Percentiles rank a stretch among this genome's conserved stretches.
Conservation (phyloP, 176 grass and related monocot species). For the Hyparrhenia diplandra region DNA sequence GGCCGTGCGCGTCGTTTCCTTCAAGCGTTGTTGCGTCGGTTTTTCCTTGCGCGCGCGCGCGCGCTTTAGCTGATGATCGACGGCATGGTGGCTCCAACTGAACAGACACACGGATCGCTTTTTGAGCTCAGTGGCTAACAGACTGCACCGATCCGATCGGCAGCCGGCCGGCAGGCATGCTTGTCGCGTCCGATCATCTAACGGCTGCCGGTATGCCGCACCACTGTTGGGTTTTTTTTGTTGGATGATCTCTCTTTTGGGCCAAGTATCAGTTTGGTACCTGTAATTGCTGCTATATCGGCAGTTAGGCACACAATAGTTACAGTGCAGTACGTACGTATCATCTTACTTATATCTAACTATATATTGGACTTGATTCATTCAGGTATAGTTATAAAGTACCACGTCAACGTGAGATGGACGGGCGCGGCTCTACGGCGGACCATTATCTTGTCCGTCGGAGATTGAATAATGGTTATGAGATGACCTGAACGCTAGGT, state of each 20-base stretch:
- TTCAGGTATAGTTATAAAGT: not conserved
- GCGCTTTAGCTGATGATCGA: not conserved
- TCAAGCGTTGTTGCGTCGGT: not conserved
- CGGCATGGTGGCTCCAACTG: not conserved
- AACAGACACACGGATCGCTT: not conserved
- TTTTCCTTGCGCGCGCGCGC: too few relatives aligned
- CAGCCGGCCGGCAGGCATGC: too few relatives aligned
- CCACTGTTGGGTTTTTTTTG: too few relatives aligned
- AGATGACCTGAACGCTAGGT: conserved; percentile 27
- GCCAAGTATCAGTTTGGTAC: not conserved
- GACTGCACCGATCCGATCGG: too few relatives aligned
- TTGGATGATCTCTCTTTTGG: not conserved
- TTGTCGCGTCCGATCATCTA: not conserved
- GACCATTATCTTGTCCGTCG: not conserved
- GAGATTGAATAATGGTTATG: not conserved
- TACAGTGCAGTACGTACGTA: not conserved
- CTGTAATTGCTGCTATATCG: not conserved
- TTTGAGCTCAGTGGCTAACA: too few relatives aligned
- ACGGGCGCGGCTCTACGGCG: too few relatives aligned
- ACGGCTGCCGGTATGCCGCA: not conserved
- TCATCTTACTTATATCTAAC: not conserved
- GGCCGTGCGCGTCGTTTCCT: not conserved
- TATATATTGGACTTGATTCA: not conserved
- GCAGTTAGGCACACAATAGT: not conserved
- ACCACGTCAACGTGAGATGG: not conserved